A percentile compares a stretch with the other conserved stretches of the same genome.
These are phyloP conservation scores for Sordariomycetes sp. DNA, from an alignment of 2,329 filamentous ascomycete species.

Conservation along the genomic window DNA sequence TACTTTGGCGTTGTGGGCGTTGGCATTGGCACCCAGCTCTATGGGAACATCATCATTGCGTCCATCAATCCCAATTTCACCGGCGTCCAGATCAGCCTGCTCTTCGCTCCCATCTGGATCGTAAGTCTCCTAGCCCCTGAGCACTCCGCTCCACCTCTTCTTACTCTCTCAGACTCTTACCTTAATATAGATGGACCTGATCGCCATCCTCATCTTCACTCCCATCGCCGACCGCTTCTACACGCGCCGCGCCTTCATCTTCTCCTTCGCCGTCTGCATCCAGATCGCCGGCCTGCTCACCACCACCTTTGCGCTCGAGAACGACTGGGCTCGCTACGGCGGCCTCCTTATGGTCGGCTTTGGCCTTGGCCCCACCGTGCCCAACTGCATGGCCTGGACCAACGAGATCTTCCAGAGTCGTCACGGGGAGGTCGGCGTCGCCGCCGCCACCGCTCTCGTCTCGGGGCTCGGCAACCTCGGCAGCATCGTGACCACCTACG, in stretches of 20 bases:
- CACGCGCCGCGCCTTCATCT: constrained; percentile 67
- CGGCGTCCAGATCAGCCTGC: constrained; percentile 64
- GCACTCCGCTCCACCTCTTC: background rate
- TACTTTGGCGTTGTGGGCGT: constrained; percentile 93
- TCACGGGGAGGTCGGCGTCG: constrained; percentile 84
- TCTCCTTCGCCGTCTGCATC: constrained; percentile 62
- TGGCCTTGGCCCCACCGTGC: constrained; percentile 80
- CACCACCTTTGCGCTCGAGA: constrained; percentile 60
- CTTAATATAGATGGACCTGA: constrained; percentile 61
- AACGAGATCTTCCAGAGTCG: constrained; percentile 82
- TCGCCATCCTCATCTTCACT: constrained; percentile 76
- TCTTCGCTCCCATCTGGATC: constrained; percentile 89
- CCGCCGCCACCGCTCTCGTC: constrained; percentile 74
- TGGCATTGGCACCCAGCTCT: constrained; percentile 81
- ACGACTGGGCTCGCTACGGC: constrained; percentile 76
- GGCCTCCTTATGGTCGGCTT: constrained; percentile 87
- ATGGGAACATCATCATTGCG: constrained; percentile 77
- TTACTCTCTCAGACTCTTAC: constrained; percentile 7
- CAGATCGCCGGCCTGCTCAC: constrained; percentile 75
- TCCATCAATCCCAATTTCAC: constrained; percentile 66
- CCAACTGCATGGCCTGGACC: constrained; percentile 91
- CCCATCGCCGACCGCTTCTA: constrained; percentile 84
- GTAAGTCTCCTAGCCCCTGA: constrained; percentile 31
- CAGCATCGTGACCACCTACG: constrained; percentile 79
- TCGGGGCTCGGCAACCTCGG: constrained; percentile 81